Base-by-base conservation (phyloP, 805 yeast genomes). In the Saturnispora gosingensis region DNA sequence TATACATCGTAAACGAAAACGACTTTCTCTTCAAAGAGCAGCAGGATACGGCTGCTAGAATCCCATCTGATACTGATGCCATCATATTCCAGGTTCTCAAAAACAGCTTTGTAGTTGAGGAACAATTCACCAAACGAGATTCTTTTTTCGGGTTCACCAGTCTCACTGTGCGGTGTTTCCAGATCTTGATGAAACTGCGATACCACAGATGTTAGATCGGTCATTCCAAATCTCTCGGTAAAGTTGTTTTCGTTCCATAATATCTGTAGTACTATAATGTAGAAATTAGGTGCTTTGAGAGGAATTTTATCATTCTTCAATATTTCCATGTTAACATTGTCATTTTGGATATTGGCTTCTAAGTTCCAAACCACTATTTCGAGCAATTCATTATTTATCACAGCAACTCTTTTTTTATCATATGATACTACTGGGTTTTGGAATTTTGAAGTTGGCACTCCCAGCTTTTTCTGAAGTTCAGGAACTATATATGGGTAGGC, bases 241-340 rank as follows among this genome's bases (percentile, higher is more conserved):
- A 45, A 8, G 4, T 45, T 24, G 24, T 50, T 11, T 15, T 9
- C 6, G 22, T 51, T 55, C 61, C 67, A 59, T 32, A 54, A 54
- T 7, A 57, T 46, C 46, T 66, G 67, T 8, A 64, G 45, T 30
- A 63, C 53, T 6, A 63, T 46, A 22, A 60, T 53, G 20, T 58
- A 56, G 24, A 64, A 64, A 44, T 62, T 58, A 1, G 65, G 62
- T 1, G 61, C 58, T 45, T 63, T 61, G n/a, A 65, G 49, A 8
- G 64, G 62, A 15, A 64, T 55, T 13, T 46, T 50, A 11, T 56
- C 51, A 46, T 58, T 53, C 20, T 54, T 56, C 20, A 61, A 25
- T 6, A 55, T 50, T n/a, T 50, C 51, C 9, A 58, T 49, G 22
- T 50, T 54, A 18, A 44, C 32, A 10, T 43, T 18, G 11, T 32